These are phyloP conservation scores for Phaeophleospora eucalypticola DNA, from an alignment of 2,329 filamentous ascomycete species.

Conservation along the genomic window DNA sequence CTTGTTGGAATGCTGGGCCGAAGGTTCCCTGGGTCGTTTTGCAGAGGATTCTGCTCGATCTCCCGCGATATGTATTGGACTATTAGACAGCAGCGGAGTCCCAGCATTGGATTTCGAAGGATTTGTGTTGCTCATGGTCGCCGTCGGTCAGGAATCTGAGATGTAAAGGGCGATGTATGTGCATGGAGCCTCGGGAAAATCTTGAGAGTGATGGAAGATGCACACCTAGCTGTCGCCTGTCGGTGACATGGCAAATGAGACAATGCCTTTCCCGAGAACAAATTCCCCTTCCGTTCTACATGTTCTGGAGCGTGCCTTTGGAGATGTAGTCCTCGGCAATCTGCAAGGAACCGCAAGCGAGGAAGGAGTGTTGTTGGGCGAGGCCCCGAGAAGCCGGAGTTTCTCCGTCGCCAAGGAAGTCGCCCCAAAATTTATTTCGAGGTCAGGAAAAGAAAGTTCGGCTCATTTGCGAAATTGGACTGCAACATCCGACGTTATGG, in stretches of 20 bases:
- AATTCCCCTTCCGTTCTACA: background rate
- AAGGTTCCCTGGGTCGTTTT: constrained; percentile 2
- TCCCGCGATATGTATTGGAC: no score
- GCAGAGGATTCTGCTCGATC: background rate
- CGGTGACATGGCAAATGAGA: background rate
- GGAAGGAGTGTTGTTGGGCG: background rate
- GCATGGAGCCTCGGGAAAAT: no score
- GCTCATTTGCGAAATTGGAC: no score
- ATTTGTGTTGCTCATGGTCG: no score
- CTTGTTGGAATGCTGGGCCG: background rate
- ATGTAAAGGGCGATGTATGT: no score
- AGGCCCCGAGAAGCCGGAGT: background rate
- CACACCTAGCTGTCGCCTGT: background rate
- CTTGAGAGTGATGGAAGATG: no score
- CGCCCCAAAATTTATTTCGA: background rate
- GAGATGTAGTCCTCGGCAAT: background rate
- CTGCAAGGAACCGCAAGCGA: background rate
- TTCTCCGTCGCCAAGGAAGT: background rate
- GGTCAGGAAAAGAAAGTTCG: background rate
- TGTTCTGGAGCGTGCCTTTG: no score
- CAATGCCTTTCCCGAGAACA: no score
- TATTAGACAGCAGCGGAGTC: background rate
- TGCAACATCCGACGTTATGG: constrained; percentile 14
- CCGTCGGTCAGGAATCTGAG: no score
- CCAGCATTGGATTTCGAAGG: background rate